Conservation (phyloP, 106 monocot species). For the Narthecium ossifragum region DNA sequence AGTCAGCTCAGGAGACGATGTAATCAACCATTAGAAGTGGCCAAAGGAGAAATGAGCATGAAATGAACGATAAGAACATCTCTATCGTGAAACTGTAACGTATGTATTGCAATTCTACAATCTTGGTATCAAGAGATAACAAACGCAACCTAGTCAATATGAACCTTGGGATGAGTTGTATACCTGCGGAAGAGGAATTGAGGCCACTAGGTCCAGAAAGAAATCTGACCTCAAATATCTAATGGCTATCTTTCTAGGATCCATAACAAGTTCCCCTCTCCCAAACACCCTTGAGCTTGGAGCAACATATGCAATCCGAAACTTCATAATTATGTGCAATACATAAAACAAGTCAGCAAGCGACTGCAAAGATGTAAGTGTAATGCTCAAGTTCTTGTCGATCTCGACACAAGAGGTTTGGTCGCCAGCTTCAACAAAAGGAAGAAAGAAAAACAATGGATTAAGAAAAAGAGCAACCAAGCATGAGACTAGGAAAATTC, state of each 20-base stretch:
- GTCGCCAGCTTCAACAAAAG: slow-evolving; percentile 20
- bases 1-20: too few species aligned
- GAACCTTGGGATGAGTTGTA: too few species aligned
- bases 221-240: slow-evolving; percentile 74
- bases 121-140: too few species aligned
- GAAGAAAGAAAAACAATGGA: slow-evolving; percentile 64
- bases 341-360: slow-evolving; percentile 64
- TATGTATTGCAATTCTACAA: too few species aligned
- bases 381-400: slow-evolving; percentile 31
- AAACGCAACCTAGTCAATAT: too few species aligned
- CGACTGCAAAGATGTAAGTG: slow-evolving; percentile 36
- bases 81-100: too few species aligned
- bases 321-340: slow-evolving; percentile 72
- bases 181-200: slow-evolving; percentile 92
- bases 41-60: too few species aligned
- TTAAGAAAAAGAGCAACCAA: slow-evolving; percentile 61
- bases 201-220: slow-evolving; percentile 57
- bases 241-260: slow-evolving; percentile 58
- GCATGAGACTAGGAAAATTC: slow-evolving; percentile 43
- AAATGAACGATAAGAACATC: too few species aligned
- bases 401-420: slow-evolving; percentile 38
- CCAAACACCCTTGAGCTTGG: slow-evolving; percentile 85
- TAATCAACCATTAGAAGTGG: too few species aligned
- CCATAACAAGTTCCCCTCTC: slow-evolving; percentile 79
- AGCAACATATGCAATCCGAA: slow-evolving; percentile 75